These are phyloP conservation scores for Penicillium sp. DNA, from an alignment of 2,329 filamentous ascomycete genomes.

Conservation along the genomic window DNA sequence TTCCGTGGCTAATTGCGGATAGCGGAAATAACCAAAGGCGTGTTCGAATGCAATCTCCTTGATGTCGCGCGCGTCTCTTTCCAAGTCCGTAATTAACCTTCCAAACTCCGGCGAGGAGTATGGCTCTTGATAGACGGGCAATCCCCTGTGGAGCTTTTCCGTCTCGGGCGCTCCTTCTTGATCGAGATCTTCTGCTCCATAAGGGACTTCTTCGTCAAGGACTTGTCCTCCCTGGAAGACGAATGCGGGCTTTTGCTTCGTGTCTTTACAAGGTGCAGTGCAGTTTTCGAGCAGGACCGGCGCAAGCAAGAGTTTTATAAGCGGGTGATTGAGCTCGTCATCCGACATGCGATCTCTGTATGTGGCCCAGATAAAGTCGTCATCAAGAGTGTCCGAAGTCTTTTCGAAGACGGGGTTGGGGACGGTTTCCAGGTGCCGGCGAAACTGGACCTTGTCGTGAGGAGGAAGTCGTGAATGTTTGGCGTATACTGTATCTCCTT, in stretches of 20 bases:
- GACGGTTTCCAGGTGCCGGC: conserved; percentile 15
- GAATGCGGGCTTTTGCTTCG: no score
- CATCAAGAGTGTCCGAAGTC: conserved; percentile 30
- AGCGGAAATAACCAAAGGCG: neutral
- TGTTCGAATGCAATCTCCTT: neutral
- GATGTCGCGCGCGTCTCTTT: neutral
- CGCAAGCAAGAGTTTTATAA: conserved; percentile 27
- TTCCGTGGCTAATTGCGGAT: neutral
- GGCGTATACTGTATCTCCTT: conserved; percentile 29
- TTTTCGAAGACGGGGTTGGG: conserved; percentile 19
- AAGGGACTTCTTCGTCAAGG: no score
- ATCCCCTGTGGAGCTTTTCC: neutral
- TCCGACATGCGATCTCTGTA: conserved; percentile 10
- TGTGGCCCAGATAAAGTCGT: conserved; percentile 31
- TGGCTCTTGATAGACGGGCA: neutral
- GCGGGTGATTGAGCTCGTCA: conserved; percentile 11
- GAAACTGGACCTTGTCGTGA: conserved; percentile 29
- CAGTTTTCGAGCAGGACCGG: neutral
- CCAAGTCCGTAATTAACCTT: neutral
- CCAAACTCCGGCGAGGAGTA: neutral
- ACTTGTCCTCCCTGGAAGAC: no score
- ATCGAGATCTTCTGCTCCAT: neutral
- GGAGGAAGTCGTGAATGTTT: conserved; percentile 19
- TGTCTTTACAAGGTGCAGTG: neutral
- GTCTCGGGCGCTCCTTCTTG: neutral